Conservation (phyloP, 306 rosid species). For the Lathyrus tuberosus region DNA sequence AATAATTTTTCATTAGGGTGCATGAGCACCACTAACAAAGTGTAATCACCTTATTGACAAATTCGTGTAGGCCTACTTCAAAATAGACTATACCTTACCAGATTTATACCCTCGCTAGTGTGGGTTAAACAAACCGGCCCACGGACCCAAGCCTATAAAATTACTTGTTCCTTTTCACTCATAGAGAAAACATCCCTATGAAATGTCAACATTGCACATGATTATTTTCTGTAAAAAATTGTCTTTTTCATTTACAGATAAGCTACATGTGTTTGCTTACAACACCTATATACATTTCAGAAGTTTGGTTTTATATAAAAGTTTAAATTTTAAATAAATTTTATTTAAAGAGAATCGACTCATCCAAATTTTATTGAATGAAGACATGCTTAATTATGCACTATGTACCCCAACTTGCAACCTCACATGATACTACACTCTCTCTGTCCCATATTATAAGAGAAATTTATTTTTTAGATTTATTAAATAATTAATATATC, state of each 20-base stretch:
- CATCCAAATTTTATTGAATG: background rate
- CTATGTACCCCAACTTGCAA: conserved; percentile 29
- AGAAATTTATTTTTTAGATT: no score
- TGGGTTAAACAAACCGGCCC: background rate
- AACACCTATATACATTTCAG: background rate
- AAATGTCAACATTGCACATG: background rate
- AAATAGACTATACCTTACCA: no score
- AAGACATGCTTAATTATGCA: conserved; percentile 21
- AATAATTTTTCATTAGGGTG: no score
- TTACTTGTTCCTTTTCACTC: background rate
- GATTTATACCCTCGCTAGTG: background rate
- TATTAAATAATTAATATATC: no score
- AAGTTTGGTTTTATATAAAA: no score
- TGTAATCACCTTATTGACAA: no score
- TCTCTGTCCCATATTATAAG: no score
- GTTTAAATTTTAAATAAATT: no score
- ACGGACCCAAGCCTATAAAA: background rate
- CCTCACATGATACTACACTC: no score
- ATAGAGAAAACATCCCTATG: background rate
- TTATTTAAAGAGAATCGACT: no score
- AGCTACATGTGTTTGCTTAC: conserved; percentile 17
- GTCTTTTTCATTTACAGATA: conserved; percentile 26
- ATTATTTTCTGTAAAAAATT: background rate
- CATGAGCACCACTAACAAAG: no score
- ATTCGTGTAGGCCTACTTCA: no score